Evolutionary conservation across 176 grass and related monocot species (phyloP).

Genomic region (maize (Zea mays)): Zm-B73-REFERENCE-NAM-5.0 NC_050098.1:221471001-221471500

Average conservation of each 20-base stretch:
- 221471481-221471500: slow-evolving; percentile 44
- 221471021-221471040: slow-evolving; percentile 37
- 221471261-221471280: slow-evolving; percentile 79
- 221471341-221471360: slow-evolving; percentile 53
- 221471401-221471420: slow-evolving; percentile 82
- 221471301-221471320: slow-evolving; percentile 70
- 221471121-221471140: no score
- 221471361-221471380: slow-evolving; percentile 92
- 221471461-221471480: slow-evolving; percentile 89
- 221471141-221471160: no score
- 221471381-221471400: slow-evolving; percentile 93
- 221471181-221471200: neutral
- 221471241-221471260: slow-evolving; percentile 96
- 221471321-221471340: slow-evolving; percentile 57
- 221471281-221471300: slow-evolving; percentile 56
- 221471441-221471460: slow-evolving; percentile 75
- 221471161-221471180: no score
- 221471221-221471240: slow-evolving; percentile 61
- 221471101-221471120: neutral
- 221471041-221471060: slow-evolving; percentile 88
- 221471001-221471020: slow-evolving; percentile 3
- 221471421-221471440: slow-evolving; percentile 64
- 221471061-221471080: slow-evolving; percentile 81
- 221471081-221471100: slow-evolving; percentile 93
- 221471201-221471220: slow-evolving; percentile 21